Conservation (phyloP, 495 filamentous ascomycete species). For the Poronia punctata region DNA sequence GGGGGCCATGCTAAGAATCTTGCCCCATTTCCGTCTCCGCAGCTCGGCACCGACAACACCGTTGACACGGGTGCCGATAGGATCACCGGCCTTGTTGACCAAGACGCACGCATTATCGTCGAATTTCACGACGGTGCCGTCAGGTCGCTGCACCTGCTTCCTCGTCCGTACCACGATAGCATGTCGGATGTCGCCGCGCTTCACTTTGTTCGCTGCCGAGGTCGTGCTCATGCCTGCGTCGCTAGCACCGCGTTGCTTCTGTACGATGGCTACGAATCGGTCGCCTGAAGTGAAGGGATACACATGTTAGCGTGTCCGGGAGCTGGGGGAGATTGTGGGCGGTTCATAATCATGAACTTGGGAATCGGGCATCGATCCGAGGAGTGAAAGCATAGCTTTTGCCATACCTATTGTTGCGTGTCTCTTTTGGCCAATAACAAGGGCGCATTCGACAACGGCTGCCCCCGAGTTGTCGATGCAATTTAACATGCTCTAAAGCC, state of each 20-base stretch:
- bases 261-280: slow-evolving; percentile 93
- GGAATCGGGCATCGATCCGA: neutral
- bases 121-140: slow-evolving; percentile 85
- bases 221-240: slow-evolving; percentile 48
- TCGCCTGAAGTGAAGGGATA: slow-evolving; percentile 56
- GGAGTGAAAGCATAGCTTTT: neutral
- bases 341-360: too few species aligned
- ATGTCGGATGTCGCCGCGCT: slow-evolving; percentile 92
- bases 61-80: slow-evolving; percentile 87
- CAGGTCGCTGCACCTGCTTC: slow-evolving; percentile 76
- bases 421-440: slow-evolving; percentile 84
- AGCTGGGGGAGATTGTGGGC: neutral
- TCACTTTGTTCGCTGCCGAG: slow-evolving; percentile 79
- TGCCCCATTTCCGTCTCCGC: slow-evolving; percentile 86
- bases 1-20: slow-evolving; percentile 92
- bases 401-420: slow-evolving; percentile 80
- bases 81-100: slow-evolving; percentile 95
- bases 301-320: neutral
- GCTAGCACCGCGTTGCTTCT: slow-evolving; percentile 72
- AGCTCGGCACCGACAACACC: slow-evolving; percentile 84
- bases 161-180: slow-evolving; percentile 88
- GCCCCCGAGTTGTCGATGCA: slow-evolving; percentile 99
- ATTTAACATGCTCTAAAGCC: slow-evolving; percentile 86
- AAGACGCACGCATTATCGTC: slow-evolving; percentile 98
- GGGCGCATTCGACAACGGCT: slow-evolving; percentile 92